Percentiles rank a stretch among this genome's conserved stretches.
Evolutionary conservation across 139 green algal species (phyloP).

Genomic region (Coelastrella sp.): DNA sequence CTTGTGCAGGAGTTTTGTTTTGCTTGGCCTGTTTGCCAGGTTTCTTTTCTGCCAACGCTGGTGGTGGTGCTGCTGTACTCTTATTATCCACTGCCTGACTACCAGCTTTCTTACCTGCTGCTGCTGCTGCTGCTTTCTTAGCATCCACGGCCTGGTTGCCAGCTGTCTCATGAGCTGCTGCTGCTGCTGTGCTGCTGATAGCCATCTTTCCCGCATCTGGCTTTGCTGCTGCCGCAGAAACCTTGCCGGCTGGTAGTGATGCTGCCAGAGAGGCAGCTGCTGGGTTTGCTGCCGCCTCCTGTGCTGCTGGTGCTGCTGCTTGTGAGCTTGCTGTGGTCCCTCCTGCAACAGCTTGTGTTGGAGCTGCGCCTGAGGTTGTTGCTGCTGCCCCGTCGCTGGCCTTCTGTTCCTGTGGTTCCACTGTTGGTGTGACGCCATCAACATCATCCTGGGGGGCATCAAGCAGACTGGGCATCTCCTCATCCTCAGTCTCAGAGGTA

Average conservation of each 20-base stretch:
- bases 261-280: background rate
- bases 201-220: background rate
- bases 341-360: background rate
- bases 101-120: background rate
- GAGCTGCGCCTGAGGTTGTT: background rate
- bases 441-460: background rate
- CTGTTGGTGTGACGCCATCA: background rate
- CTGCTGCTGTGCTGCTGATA: background rate
- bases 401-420: background rate
- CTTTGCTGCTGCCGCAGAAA: background rate
- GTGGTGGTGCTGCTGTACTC: background rate
- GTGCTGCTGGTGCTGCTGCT: slow-evolving; percentile 18
- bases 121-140: background rate
- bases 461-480: background rate
- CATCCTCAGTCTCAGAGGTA: background rate
- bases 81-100: background rate
- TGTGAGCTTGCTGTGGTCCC: background rate
- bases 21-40: background rate
- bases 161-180: background rate
- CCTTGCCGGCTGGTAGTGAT: background rate
- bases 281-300: background rate
- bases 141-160: background rate
- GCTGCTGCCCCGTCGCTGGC: background rate
- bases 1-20: background rate
- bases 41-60: background rate